Conservation (phyloP, 2,329 filamentous ascomycete genomes). For the Cladophialophora yegresii region DNA sequence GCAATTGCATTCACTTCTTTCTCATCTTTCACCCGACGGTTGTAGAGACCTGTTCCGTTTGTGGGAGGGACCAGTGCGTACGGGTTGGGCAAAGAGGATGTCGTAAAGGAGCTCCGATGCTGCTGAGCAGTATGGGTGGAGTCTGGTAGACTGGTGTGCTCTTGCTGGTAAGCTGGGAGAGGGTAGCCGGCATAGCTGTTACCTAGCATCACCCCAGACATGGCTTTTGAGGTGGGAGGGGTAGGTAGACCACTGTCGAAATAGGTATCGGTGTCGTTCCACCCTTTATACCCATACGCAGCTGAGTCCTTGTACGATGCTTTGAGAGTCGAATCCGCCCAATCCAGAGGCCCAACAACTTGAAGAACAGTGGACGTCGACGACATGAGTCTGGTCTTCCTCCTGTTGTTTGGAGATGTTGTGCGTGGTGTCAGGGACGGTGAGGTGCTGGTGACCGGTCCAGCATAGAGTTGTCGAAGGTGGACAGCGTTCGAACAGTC, state of each 20-base stretch:
- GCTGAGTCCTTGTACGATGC: conserved; percentile 12
- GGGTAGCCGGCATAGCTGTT: conserved; percentile 25
- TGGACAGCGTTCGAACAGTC: conserved; percentile 6
- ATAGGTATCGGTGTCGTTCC: conserved; percentile 22
- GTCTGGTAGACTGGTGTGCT: conserved; percentile 5
- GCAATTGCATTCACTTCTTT: conserved; percentile 45
- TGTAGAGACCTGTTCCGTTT: conserved; percentile 12
- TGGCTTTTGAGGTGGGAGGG: conserved; percentile 33
- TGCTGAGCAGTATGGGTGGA: conserved; percentile 7
- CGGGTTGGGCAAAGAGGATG: conserved; percentile 9
- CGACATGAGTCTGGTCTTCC: conserved; percentile 22
- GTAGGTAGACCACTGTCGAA: conserved; percentile 36
- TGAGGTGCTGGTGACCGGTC: conserved; percentile 4
- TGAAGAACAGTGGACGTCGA: conserved; percentile 25
- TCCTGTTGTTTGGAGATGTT: not conserved
- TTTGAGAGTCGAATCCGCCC: conserved; percentile 18
- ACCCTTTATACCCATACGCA: conserved; percentile 26
- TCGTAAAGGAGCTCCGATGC: conserved; percentile 4
- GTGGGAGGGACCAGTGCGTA: conserved; percentile 16
- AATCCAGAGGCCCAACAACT: conserved; percentile 21
- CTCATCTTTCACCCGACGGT: conserved; percentile 17
- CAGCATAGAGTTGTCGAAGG: conserved; percentile 15
- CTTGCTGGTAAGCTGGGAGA: conserved; percentile 15
- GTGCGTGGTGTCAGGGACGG: conserved; percentile 13
- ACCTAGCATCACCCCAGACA: conserved; percentile 29